A percentile compares a stretch with the other conserved stretches of the same genome.
Evolutionary conservation across 805 yeast genomes (phyloP).

Genomic region (Saturnispora hagleri): DNA sequence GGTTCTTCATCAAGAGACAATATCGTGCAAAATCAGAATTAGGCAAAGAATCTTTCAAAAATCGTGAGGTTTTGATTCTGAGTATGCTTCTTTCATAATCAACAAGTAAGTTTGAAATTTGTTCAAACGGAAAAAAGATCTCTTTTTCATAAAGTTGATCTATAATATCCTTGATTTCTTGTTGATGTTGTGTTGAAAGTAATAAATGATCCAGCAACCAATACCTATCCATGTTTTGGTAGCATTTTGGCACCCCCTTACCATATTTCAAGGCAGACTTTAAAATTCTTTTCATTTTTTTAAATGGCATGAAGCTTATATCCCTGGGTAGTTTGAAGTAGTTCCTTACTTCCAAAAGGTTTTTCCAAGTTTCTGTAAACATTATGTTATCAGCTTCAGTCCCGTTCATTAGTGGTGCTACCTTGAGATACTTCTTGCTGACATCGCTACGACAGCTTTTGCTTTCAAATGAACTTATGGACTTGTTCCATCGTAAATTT

Average conservation of each 20-base stretch:
- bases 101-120: constrained; percentile 6
- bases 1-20: constrained; percentile 16
- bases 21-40: constrained; percentile 24
- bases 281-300: constrained; percentile 13
- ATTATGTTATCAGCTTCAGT: not conserved
- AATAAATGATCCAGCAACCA: constrained; percentile 15
- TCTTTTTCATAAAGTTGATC: constrained; percentile 1
- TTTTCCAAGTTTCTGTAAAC: constrained; percentile 8
- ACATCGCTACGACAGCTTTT: not conserved
- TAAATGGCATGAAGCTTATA: constrained; percentile 15
- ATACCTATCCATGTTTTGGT: not conserved
- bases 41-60: constrained; percentile 19
- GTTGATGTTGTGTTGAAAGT: constrained; percentile 8
- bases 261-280: constrained; percentile 13
- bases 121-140: constrained; percentile 9
- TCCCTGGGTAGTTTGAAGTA: constrained; percentile 23
- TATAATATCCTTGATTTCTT: constrained; percentile 5
- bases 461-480: not conserved
- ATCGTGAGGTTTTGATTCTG: constrained; percentile 7
- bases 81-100: constrained; percentile 6
- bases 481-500: not conserved
- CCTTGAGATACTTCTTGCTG: not conserved
- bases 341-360: constrained; percentile 14
- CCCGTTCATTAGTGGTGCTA: constrained; percentile 4
- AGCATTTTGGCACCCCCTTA: not conserved